phyloP scores from a whole-genome alignment of 108 stramenopile species.

The Cyclotella atomus region DNA sequence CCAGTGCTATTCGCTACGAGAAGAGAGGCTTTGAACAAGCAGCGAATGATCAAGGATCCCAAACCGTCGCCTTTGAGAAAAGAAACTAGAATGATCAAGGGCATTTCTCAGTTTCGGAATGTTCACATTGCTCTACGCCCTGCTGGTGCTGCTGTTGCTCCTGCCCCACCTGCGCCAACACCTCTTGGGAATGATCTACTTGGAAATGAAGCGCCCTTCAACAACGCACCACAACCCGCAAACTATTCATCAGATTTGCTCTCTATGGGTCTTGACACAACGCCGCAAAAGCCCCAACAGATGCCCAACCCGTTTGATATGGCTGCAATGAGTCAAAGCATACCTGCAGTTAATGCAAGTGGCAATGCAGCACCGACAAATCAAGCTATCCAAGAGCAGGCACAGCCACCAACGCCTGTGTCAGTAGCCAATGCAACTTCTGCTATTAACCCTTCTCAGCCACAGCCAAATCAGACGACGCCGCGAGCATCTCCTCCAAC shows the following conservation, averaged over 20 bases:
- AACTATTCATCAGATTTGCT: constrained; percentile 33
- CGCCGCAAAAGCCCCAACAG: not conserved
- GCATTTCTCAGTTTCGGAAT: constrained; percentile 26
- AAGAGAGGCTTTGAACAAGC: constrained; percentile 31
- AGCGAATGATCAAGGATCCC: constrained; percentile 34
- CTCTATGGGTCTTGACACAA: constrained; percentile 16
- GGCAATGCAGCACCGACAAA: not conserved
- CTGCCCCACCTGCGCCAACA: constrained; percentile 22
- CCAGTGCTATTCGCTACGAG: constrained; percentile 45
- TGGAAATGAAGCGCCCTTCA: constrained; percentile 3
- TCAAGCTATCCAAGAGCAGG: constrained; percentile 7
- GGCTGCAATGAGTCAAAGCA: constrained; percentile 14
- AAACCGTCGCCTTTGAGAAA: constrained; percentile 35
- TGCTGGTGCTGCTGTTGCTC: constrained; percentile 37
- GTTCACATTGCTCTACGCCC: constrained; percentile 44
- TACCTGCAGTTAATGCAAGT: not conserved
- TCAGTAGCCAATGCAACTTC: not conserved
- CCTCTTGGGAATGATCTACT: constrained; percentile 45
- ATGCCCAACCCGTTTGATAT: constrained; percentile 17
- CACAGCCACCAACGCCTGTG: not conserved
- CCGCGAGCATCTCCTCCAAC: not conserved
- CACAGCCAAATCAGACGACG: not conserved
- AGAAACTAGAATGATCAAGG: constrained; percentile 41
- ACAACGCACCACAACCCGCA: not conserved
- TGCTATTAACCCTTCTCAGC: not conserved